A percentile compares a stretch with the other conserved stretches of the same genome.
phyloP scores from a whole-genome alignment of 1,139 yeast species.

The Yamadazyma sp. region DNA sequence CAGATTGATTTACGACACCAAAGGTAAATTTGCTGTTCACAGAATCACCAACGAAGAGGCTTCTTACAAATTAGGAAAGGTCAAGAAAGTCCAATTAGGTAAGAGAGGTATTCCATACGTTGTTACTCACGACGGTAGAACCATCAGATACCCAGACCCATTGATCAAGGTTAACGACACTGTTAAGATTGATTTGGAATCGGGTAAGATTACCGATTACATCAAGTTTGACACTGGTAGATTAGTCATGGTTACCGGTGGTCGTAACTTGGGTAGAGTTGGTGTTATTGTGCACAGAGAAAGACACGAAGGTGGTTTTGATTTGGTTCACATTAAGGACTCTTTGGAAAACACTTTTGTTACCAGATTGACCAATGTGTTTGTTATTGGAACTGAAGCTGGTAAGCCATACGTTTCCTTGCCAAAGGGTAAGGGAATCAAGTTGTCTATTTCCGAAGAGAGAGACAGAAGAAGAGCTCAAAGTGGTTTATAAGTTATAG shows the following conservation, averaged over 20 bases:
- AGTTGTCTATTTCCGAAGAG: conserved; percentile 97
- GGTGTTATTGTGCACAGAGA: conserved; percentile 98
- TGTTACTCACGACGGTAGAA: conserved; percentile 99
- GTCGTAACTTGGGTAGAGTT: conserved; percentile 99
- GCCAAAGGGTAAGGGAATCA: conserved; percentile 99
- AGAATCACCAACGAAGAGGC: conserved; percentile 99
- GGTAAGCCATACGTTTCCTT: conserved; percentile 95
- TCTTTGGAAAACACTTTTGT: conserved; percentile 96
- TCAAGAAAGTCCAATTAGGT: conserved; percentile 96
- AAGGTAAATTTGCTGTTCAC: conserved; percentile 99
- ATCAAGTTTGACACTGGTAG: conserved; percentile 95
- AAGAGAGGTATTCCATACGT: conserved; percentile 97
- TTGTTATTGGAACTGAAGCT: conserved; percentile 92
- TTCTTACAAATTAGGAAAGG: conserved; percentile 95
- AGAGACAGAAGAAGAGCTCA: conserved; percentile 98
- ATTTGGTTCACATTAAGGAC: conserved; percentile 98
- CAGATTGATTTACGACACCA: conserved; percentile 96
- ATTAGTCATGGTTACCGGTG: conserved; percentile 97
- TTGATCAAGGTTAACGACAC: conserved; percentile 94
- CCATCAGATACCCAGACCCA: conserved; percentile 99
- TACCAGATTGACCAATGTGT: conserved; percentile 96
- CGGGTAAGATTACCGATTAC: conserved; percentile 91
- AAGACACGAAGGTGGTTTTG: conserved; percentile 99
- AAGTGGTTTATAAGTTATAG: conserved; percentile 45
- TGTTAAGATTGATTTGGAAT: conserved; percentile 91